These are phyloP conservation scores for Chrysosporium keratinophilum DNA, from an alignment of 2,329 filamentous ascomycete species.

Conservation along the genomic window DNA sequence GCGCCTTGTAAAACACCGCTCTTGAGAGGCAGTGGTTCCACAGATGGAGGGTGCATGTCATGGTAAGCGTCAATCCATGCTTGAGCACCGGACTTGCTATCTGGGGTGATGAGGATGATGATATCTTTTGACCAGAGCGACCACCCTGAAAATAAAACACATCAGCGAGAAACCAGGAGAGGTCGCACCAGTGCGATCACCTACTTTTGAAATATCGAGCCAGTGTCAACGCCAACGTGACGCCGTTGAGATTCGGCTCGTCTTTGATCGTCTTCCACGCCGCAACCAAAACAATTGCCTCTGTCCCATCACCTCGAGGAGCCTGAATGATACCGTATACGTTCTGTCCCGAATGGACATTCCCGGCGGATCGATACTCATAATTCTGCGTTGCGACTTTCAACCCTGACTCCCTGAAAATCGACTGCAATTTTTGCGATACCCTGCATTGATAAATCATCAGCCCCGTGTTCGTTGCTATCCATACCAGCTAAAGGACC, in stretches of 20 bases:
- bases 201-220: constrained; percentile 85
- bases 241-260: constrained; percentile 72
- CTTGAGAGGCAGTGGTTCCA: constrained; percentile 74
- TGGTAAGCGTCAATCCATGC: constrained; percentile 98
- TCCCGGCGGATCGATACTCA: constrained; percentile 68
- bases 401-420: constrained; percentile 68
- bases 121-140: constrained; percentile 99
- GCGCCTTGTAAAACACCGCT: constrained; percentile 88
- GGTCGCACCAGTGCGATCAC: constrained; percentile 15
- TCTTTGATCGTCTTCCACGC: constrained; percentile 76
- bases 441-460: constrained; percentile 28
- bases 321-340: constrained; percentile 88
- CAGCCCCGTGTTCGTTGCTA: not conserved
- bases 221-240: constrained; percentile 74
- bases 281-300: constrained; percentile 86
- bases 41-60: constrained; percentile 63
- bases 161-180: not conserved
- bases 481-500: constrained; percentile 8
- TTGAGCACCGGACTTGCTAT: constrained; percentile 81
- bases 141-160: constrained; percentile 51
- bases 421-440: constrained; percentile 61
- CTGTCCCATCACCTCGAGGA: constrained; percentile 87
- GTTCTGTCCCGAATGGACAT: constrained; percentile 70
- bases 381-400: constrained; percentile 86
- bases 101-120: constrained; percentile 77